Conservation (phyloP, 495 filamentous ascomycete genomes). For the Aspergillus avenaceus region DNA sequence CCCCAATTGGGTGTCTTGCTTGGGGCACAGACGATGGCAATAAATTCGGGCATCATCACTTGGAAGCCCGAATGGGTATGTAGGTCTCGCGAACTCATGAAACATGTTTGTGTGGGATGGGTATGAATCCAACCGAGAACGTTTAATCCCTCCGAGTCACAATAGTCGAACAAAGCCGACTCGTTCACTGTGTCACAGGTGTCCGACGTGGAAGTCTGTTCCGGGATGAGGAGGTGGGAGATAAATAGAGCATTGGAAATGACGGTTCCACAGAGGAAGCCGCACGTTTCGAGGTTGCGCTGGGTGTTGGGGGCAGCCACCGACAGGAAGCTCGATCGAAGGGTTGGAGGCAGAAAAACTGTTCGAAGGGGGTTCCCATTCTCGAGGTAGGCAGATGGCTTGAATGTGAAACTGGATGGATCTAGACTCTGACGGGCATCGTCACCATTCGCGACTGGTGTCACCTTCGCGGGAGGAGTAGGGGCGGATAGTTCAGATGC, state of each 20-base stretch:
- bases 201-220: constrained; percentile 82
- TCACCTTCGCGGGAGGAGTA: constrained; percentile 25
- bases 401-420: constrained; percentile 67
- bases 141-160: constrained; percentile 77
- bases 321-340: constrained; percentile 68
- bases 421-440: constrained; percentile 31
- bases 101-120: constrained; percentile 93
- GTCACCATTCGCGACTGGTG: constrained; percentile 14
- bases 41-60: constrained; percentile 88
- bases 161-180: constrained; percentile 77
- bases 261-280: constrained; percentile 84
- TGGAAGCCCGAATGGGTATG: constrained; percentile 94
- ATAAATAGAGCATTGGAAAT: constrained; percentile 94
- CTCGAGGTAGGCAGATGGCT: constrained; percentile 81
- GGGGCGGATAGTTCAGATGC: constrained; percentile 10
- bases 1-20: constrained; percentile 80
- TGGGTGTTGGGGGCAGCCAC: constrained; percentile 71
- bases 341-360: constrained; percentile 73
- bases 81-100: constrained; percentile 91
- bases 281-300: constrained; percentile 86
- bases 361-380: constrained; percentile 81
- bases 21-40: constrained; percentile 95
- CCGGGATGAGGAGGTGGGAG: constrained; percentile 79
- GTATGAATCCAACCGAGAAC: constrained; percentile 98
- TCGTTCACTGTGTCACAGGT: constrained; percentile 94